These are phyloP conservation scores for Beauveria asiatica DNA, from an alignment of 2,329 filamentous ascomycete species.

Conservation along the genomic window DNA sequence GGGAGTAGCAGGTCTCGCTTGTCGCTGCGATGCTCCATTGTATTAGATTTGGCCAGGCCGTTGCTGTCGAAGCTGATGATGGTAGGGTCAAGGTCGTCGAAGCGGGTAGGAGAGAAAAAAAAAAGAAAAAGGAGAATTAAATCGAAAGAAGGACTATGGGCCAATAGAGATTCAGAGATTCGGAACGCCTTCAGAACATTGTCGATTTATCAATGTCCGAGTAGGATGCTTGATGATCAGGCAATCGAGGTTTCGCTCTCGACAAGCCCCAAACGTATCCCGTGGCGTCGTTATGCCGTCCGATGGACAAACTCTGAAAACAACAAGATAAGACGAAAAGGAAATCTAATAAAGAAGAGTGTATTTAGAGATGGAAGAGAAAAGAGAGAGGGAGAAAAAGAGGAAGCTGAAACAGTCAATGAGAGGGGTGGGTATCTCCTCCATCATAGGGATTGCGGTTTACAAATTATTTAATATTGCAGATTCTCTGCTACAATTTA, in stretches of 20 bases:
- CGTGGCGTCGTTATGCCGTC: not conserved
- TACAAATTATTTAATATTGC: not conserved
- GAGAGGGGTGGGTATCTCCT: not conserved
- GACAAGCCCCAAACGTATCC: not conserved
- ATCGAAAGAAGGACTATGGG: not conserved
- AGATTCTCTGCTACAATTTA: too few species aligned
- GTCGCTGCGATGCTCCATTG: not conserved
- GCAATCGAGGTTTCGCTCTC: not conserved
- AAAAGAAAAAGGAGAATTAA: not conserved
- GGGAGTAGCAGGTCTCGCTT: conserved; percentile 1
- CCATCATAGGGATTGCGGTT: not conserved
- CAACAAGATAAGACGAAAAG: not conserved
- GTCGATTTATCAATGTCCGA: too few species aligned
- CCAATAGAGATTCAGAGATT: not conserved
- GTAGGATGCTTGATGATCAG: not conserved
- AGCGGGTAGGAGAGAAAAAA: not conserved
- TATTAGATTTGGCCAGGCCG: not conserved
- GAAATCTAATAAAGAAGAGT: not conserved
- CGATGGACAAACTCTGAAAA: not conserved
- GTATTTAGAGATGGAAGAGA: not conserved
- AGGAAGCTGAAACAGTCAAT: not conserved
- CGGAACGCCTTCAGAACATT: too few species aligned
- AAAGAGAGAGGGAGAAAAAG: not conserved
- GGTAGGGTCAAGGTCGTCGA: too few species aligned
- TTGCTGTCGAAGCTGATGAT: not conserved